A percentile compares a stretch with the other conserved stretches of the same genome.
Conservation (phyloP, 2,329 filamentous ascomycete genomes). For the Phaeomoniella chlamydospora region DNA sequence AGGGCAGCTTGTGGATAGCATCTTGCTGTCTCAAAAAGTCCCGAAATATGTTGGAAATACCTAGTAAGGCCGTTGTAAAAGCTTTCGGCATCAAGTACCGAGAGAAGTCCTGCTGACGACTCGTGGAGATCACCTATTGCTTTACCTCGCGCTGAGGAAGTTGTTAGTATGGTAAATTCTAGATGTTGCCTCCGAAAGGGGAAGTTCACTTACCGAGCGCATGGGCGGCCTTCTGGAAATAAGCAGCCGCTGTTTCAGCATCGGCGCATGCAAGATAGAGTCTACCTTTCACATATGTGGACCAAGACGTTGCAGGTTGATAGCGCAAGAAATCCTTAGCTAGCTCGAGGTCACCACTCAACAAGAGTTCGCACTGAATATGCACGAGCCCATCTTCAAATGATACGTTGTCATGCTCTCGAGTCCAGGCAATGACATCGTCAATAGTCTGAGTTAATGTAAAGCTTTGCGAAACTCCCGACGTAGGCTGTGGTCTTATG, state of each 20-base stretch:
- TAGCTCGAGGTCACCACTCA: constrained; percentile 52
- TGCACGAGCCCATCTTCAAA: constrained; percentile 50
- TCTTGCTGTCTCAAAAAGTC: constrained; percentile 64
- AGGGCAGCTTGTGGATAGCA: constrained; percentile 71
- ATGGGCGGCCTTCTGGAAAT: constrained; percentile 72
- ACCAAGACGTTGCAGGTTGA: constrained; percentile 42
- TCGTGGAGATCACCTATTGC: constrained; percentile 27
- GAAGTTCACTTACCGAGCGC: constrained; percentile 70
- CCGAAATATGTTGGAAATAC: constrained; percentile 77
- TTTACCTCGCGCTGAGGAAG: constrained; percentile 23
- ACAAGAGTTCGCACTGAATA: constrained; percentile 52
- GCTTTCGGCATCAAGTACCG: constrained; percentile 54
- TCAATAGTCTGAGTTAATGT: constrained; percentile 25
- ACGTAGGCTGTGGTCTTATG: constrained; percentile 25
- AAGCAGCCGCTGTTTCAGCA: constrained; percentile 54
- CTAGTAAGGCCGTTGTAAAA: constrained; percentile 61
- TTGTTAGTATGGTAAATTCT: constrained; percentile 9
- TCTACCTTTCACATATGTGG: constrained; percentile 69
- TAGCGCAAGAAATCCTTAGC: constrained; percentile 54
- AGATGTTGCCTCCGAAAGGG: constrained; percentile 1
- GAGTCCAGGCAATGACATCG: constrained; percentile 32
- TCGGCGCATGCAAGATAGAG: constrained; percentile 61
- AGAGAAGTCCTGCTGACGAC: constrained; percentile 49
- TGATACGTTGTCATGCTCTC: constrained; percentile 32
- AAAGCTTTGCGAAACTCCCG: constrained; percentile 24